Base-by-base conservation (phyloP, 805 yeast genomes). In the Pichia paraexigua region DNA sequence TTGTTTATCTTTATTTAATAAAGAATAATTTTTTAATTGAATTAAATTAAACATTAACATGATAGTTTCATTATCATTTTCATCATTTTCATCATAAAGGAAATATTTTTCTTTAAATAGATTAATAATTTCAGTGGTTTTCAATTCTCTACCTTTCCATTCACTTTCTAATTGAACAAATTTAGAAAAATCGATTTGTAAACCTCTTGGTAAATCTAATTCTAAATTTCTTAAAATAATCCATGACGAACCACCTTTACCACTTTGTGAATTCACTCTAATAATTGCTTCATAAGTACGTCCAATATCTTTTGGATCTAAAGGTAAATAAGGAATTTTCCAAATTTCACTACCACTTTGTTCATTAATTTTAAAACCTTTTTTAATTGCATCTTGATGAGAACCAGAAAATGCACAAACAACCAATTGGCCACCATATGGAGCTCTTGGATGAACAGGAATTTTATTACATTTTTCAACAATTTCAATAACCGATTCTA, bases 241-340 rank as follows among this genome's bases (percentile, higher is more conserved):
- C 94, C 95, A 87, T 7, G 95, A 87, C 12, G 92, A 85, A 58
- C 95, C 95, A 61, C 95, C 95, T 70, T 87, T 87, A 55, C 95
- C 95, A 25, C 87, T 79, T 70, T 87, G 95, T 13, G 94, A 86
- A 69, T 87, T 87, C 65, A 87, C 94, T 63, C 95, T 80, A 60
- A 87, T 87, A 51, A 87, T 86, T n/a, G 95, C 94, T 69, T 87
- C 95, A 70, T 87, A 87, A n/a, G 85, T 85, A 66, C 94, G 79
- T 48, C 95, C 95, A 60, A 87, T 83, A 65, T 87, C 95, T 58
- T 78, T 74, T 45, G 95, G 95, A 64, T 87, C 95, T 62, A 87
- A 74, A 28, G 95, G 95, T 58, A 87, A 75, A 69, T 87, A 87
- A 20, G 95, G 95, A 53, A 87, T 73, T 60, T 77, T 73, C 95